Base-by-base conservation (phyloP, 805 yeast genomes). In the Suhomyces sp. region DNA sequence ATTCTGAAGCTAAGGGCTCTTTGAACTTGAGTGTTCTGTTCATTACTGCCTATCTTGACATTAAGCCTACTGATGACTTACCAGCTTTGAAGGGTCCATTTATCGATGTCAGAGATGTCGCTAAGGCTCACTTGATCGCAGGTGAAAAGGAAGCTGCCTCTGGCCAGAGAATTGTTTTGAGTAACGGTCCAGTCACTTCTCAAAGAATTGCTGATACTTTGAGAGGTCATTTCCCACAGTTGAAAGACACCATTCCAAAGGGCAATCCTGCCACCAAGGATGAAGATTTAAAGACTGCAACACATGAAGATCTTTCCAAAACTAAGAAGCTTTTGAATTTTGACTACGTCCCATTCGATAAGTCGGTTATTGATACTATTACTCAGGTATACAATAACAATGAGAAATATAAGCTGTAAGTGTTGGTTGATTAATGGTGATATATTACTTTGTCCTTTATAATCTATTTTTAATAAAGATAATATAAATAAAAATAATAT, bases 301-400 rank as follows among this genome's bases (percentile, higher is more conserved):
- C 14, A 6, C 17, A 11, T 7, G 40, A 38, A 3, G 74, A 70
- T 37, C 56, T 60, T 43, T 42, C 59, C 19, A 60, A 60, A 33
- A 64, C 75, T 9, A 56, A 44, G 19, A 47, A 54, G 20, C 42
- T 63, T 6, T 47, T 75, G 23, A 75, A 72, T 1, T 60, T 70
- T 28, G 51, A 58, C 12, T 67, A 62, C 42, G 62, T 56, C 35
- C 47, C 50, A 12, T 56, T 74, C 35, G 59, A 70, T 38, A 50
- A 60, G 11, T 48, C 73, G 2, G 62, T 76, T 9, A 52, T 54
- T 21, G 77, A 74, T 42, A 57, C 75, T 9, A 56, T 67, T 17
- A 44, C 51, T 14, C 79, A 72, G 52, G 54, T 72, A 36, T 54
- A 33, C 15, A 9, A n/a, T 12, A 24, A 20, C 22, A n/a, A n/a